Conservation (phyloP, 306 rosid species). For the Acacia melanoxylon region DNA sequence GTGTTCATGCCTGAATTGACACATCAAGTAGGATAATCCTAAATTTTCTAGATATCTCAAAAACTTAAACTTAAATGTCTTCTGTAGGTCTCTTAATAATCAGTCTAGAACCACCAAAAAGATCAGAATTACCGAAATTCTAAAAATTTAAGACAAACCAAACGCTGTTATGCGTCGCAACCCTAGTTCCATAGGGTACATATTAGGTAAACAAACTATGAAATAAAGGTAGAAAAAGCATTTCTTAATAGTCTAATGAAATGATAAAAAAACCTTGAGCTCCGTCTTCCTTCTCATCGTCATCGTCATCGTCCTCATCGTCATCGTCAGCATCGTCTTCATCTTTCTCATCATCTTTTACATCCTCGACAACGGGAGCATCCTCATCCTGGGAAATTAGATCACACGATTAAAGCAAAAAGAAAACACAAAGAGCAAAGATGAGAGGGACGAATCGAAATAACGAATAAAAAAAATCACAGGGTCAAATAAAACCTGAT, state of each 20-base stretch:
- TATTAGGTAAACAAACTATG: not conserved
- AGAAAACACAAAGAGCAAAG: not conserved
- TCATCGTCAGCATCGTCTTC: conserved; percentile 52
- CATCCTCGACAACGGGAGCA: conserved; percentile 71
- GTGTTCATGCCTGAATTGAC: not conserved
- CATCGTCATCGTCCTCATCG: conserved; percentile 57
- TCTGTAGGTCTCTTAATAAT: not conserved
- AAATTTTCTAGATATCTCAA: not conserved
- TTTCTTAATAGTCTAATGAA: not conserved
- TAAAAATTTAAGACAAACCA: not conserved
- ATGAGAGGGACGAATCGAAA: not conserved
- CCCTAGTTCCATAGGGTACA: not conserved
- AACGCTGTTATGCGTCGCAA: not conserved
- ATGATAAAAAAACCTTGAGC: conserved; percentile 43
- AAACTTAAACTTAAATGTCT: not conserved
- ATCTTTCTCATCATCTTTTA: conserved; percentile 64
- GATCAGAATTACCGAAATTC: not conserved
- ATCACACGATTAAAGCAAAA: not conserved
- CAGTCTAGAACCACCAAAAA: not conserved
- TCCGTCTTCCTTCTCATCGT: conserved; percentile 64
- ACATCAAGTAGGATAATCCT: not conserved
- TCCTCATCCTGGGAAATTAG: conserved; percentile 46
- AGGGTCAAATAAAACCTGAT: conserved; percentile 35
- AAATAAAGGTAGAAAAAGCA: not conserved
- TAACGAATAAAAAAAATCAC: not conserved